A percentile compares a stretch with the other conserved stretches of the same genome.
These are phyloP conservation scores for Sphenostylis stenocarpa DNA, from an alignment of 306 rosid genomes.

Conservation along the genomic window DNA sequence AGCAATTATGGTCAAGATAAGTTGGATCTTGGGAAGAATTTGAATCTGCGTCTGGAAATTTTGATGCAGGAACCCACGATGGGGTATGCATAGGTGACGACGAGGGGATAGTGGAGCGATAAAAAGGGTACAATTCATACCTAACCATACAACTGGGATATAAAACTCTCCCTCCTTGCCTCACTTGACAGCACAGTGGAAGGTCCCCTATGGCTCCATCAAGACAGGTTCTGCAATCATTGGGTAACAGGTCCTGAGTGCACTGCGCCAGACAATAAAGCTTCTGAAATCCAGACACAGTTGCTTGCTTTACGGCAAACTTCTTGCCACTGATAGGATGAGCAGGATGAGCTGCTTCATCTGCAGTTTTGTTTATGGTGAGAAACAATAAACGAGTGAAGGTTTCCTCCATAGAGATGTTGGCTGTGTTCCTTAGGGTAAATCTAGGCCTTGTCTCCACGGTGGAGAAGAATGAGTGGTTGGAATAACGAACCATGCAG, in stretches of 20 bases:
- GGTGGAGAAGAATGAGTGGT: not conserved
- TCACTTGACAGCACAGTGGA: not conserved
- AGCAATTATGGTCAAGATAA: not conserved
- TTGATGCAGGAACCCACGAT: not conserved
- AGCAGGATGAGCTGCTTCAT: not conserved
- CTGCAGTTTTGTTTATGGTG: not conserved
- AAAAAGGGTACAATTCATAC: not conserved
- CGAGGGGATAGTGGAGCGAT: not conserved
- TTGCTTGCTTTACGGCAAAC: not conserved
- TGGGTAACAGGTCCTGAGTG: not conserved
- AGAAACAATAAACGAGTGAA: not conserved
- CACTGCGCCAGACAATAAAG: not conserved
- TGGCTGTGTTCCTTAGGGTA: accelerated
- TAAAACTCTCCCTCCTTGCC: not conserved
- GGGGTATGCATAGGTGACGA: not conserved
- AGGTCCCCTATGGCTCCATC: not conserved
- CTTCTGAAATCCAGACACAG: not conserved
- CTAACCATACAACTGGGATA: slow-evolving; percentile 8
- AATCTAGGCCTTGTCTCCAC: accelerated
- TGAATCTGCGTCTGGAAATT: not conserved
- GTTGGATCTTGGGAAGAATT: not conserved
- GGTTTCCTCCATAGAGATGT: not conserved
- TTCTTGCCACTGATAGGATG: not conserved
- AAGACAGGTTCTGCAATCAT: not conserved
- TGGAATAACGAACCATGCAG: not conserved